Base-by-base conservation (phyloP, 257 asterid species). In the Nicotiana tabacum region DNA sequence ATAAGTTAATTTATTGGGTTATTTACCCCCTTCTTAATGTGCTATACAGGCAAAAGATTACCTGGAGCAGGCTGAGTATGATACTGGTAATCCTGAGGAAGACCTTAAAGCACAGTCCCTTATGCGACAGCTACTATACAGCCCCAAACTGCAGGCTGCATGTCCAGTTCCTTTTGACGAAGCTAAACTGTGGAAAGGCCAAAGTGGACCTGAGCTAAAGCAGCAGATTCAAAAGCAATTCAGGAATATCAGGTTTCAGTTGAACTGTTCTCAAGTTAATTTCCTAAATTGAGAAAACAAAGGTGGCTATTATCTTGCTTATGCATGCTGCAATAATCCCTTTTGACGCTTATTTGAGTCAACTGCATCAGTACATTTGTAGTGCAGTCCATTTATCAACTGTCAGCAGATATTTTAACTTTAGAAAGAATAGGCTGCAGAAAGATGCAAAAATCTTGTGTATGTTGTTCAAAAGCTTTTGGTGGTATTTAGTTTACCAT, bases 151-250 rank as follows among this genome's bases (percentile, higher is more conserved):
- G 68, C 99, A 85, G 88, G 87, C 92, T 74, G 98, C 97, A 24
- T 95, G 99, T 78, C 98, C 98, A 1, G 92, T 93, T 85, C 99
- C 99, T 2, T 95, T 92, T 78, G 98, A 93, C 70, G 99, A 93
- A 88, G 99, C 99, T 82, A 93, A 95, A 91, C 85, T 95, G 88
- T 93, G 99, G 98, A 92, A 95, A 87, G 99, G 99, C 83, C 98
- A 90, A 89, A 89, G 97, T 88, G 97, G 97, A 64, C 98, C 99
- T 13, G 97, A 95, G 88, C 87, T 95, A 80, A 95, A 87, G 90
- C 93, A 78, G 81, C 95, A 93, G 87, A 95, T 93, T 85, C 99
- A 93, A 67, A 95, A 91, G 90, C 90, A 95, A 85, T 95, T 95
- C 90, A 89, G 90, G 86, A 95, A 95, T 89, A 95, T 93, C 86